phyloP scores from a whole-genome alignment of 169 alveolate species.

The Eimeria acervulina region DNA sequence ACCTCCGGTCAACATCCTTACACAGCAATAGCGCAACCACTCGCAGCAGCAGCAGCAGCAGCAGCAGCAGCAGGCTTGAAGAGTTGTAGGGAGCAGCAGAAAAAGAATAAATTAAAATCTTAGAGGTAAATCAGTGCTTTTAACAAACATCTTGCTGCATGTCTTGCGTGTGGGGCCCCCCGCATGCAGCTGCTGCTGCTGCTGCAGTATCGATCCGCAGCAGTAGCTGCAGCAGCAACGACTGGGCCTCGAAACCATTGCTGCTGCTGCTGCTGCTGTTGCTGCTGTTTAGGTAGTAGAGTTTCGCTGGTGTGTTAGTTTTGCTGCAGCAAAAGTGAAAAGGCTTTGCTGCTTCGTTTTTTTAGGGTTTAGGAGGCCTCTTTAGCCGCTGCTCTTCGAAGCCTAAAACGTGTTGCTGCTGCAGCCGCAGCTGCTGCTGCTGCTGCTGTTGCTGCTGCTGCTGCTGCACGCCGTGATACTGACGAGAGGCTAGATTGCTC shows the following conservation, averaged over 20 bases:
- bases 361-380: no score
- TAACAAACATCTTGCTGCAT: background rate
- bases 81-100: no score
- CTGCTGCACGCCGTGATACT: background rate
- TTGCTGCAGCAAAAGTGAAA: background rate
- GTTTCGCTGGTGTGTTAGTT: background rate
- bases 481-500: no score
- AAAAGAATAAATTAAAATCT: no score
- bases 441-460: background rate
- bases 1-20: no score
- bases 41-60: no score
- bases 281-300: no score
- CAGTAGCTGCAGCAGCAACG: background rate
- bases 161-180: background rate
- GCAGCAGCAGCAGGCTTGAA: no score
- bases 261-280: conserved; percentile 33
- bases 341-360: background rate
- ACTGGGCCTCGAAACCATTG: background rate
- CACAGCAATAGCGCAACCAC: no score
- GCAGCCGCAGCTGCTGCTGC: conserved; percentile 7
- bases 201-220: no score
- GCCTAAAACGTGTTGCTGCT: no score
- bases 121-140: no score
- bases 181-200: background rate
- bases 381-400: background rate